A percentile compares a stretch with the other conserved stretches of the same genome.
Evolutionary conservation across 768 basidiomycete genomes (phyloP).

Genomic region (Lactarius vividus): DNA sequence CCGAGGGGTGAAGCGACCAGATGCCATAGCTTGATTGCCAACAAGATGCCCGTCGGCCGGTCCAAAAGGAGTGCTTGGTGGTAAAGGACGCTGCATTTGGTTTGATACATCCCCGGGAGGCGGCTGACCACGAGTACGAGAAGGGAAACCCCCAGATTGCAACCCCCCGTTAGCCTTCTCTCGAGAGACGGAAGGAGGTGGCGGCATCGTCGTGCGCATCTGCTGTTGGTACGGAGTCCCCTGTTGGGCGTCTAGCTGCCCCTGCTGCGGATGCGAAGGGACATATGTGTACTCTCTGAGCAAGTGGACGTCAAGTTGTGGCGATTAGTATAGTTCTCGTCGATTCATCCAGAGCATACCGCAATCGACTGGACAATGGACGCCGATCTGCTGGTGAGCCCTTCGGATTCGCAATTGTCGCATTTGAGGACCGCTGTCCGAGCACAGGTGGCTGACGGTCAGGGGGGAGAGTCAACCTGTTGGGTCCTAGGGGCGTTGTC

Average conservation of each 20-base stretch:
- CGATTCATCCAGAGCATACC: conserved; percentile 39
- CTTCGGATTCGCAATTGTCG: conserved; percentile 6
- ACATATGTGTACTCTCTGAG: conserved; percentile 70
- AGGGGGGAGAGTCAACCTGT: conserved; percentile 65
- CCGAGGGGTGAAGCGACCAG: conserved; percentile 20
- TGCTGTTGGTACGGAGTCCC: conserved; percentile 26
- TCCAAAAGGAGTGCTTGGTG: not conserved
- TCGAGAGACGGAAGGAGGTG: conserved; percentile 31
- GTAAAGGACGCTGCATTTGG: conserved; percentile 7
- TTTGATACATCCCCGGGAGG: conserved; percentile 1
- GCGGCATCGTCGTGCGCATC: conserved; percentile 33
- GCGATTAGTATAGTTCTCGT: not conserved
- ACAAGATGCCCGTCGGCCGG: not conserved
- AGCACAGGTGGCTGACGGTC: conserved; percentile 53
- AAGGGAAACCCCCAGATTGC: not conserved
- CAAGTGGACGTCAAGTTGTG: not conserved
- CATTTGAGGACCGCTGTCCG: conserved; percentile 30
- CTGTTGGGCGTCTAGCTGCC: conserved; percentile 36
- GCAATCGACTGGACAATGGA: conserved; percentile 51
- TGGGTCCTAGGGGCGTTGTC: conserved; percentile 54
- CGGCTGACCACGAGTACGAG: conserved; percentile 2
- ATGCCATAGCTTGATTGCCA: not conserved
- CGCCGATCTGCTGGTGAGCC: conserved; percentile 33
- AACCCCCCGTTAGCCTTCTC: conserved; percentile 2
- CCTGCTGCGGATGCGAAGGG: conserved; percentile 45